Base-by-base conservation (phyloP, 2,329 filamentous ascomycete genomes). In the Spiromastix sp. region DNA sequence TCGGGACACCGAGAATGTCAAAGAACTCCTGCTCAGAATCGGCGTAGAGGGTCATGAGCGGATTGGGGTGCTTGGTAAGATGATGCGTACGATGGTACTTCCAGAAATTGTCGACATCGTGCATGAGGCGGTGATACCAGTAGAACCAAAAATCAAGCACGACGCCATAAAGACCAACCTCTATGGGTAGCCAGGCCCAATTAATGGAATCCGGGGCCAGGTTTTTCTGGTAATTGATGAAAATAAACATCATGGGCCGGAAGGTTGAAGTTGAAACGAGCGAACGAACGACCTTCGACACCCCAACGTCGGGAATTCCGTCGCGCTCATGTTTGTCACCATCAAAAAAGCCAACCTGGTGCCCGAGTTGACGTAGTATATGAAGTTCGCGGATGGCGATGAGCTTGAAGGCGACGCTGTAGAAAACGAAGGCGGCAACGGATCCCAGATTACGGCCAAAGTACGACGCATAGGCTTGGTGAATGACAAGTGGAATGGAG, bases 71-170 rank as follows among this genome's bases (percentile, higher is more conserved):
- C 40, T 66, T 66, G 27, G 61, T 64, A 6, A 66, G 47, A 42
- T 66, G 63, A 36, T 67, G 63, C 0, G 61, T 66, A 32, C 61
- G 57, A 48, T 67, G 63, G 39, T 54, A 65, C 29, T 60, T 54
- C 63, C 63, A 66, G 9, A 66, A 50, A 1, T 38, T 44, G 12
- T 51, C 46, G 11, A 60, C 32, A 34, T 65, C 61, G 39, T 66
- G 63, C 57, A 63, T 64, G 11, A 51, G 29, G 3, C 62, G 56
- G 40, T 64, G 61, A 38, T 64, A 64, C 53, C 56, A 53, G 45
- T 64, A 64, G 44, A 63, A 64, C 60, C 60, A 67, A 31, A 64
- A 63, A 42, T 66, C 63, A 4, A 67, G 51, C 6, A 66, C 47
- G 32, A 66, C 52, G 3, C 54, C 55, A 39, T 67, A 67, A 0